Evolutionary conservation across 768 basidiomycete species (phyloP).

Genomic region (Suillus bovinus): DNA sequence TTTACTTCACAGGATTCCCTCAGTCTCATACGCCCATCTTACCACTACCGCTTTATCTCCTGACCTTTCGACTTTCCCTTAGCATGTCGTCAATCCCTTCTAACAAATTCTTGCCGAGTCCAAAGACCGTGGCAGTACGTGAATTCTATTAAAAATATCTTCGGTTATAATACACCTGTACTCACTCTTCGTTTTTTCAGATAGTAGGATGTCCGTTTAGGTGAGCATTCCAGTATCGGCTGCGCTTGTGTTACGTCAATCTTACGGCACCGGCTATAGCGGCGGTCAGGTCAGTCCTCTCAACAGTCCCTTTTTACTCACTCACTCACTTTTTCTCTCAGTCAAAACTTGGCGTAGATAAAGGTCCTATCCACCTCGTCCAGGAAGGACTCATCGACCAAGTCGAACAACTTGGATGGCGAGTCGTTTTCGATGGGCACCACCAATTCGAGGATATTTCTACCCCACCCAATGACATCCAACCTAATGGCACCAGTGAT

Average conservation of each 20-base stretch:
- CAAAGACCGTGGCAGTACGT: slow-evolving; percentile 80
- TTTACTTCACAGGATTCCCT: too few species aligned
- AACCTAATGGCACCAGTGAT: background rate
- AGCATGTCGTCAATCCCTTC: slow-evolving; percentile 3
- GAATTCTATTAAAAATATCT: background rate
- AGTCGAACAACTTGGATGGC: slow-evolving; percentile 80
- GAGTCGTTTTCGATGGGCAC: slow-evolving; percentile 87
- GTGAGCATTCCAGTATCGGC: slow-evolving; percentile 42
- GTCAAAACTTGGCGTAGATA: slow-evolving; percentile 81
- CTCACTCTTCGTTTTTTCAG: slow-evolving; percentile 37
- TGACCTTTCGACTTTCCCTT: background rate
- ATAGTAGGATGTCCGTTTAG: slow-evolving; percentile 97
- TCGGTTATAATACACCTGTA: background rate
- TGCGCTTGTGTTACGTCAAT: background rate
- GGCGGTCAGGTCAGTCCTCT: slow-evolving; percentile 32
- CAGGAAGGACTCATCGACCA: slow-evolving; percentile 82
- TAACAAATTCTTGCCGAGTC: slow-evolving; percentile 44
- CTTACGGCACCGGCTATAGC: slow-evolving; percentile 19
- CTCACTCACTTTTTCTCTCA: slow-evolving; percentile 32
- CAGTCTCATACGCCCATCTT: background rate
- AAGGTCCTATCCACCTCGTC: slow-evolving; percentile 86
- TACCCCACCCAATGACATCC: slow-evolving; percentile 38
- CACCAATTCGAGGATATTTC: slow-evolving; percentile 82
- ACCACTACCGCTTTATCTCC: background rate
- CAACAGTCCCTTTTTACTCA: slow-evolving; percentile 1